Base-by-base conservation (phyloP, 768 basidiomycete species). In the Hygrophorus russula region DNA sequence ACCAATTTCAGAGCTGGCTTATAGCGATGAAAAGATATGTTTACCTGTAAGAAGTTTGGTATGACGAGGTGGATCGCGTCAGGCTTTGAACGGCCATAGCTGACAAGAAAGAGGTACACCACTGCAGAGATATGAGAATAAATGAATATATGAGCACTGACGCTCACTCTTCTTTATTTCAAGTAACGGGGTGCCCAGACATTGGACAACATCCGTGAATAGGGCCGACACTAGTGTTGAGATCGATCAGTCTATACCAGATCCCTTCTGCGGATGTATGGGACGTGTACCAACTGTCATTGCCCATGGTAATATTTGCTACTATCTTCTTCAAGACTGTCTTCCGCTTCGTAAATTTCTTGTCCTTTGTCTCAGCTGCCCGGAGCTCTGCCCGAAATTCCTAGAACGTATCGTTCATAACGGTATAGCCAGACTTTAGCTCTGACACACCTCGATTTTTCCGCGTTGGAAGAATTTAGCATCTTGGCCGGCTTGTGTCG, bases 261-360 rank as follows among this genome's bases (percentile, higher is more conserved):
- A 49, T 51, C 46, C 49, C 48, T 51, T 47, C 41, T 39, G 40
- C 31, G 49, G 48, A 42, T 50, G 44, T 29, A 53, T 46, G 47
- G 46, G 53, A 56, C 49, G 52, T 52, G 52, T 59, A 78, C 91
- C 65, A 59, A 96, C 94, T 93, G 64, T 98, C 93, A 58, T 92
- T 96, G 35, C 96, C 96, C 93, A 99, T 98, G 3, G 96, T 99
- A 62, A 98, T 98, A 62, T 97, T 97, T 33, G 96, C 96, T 10
- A 97, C 91, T 47, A 97, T 84, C 70, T 93, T 94, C 75, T 99
- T 98, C 53, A 98, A 65, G 14, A 89, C 84, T 0, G 79, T 92
- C 74, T 92, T 98, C 54, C 92, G 77, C 64, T 93, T 93, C 52
- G 78, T 67, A 51, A 76, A 98, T 55, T 92, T 94, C 73, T 97